Evolutionary conservation across 352 stramenopile species (phyloP).

Genomic region (Globisporangium spiculum): DNA sequence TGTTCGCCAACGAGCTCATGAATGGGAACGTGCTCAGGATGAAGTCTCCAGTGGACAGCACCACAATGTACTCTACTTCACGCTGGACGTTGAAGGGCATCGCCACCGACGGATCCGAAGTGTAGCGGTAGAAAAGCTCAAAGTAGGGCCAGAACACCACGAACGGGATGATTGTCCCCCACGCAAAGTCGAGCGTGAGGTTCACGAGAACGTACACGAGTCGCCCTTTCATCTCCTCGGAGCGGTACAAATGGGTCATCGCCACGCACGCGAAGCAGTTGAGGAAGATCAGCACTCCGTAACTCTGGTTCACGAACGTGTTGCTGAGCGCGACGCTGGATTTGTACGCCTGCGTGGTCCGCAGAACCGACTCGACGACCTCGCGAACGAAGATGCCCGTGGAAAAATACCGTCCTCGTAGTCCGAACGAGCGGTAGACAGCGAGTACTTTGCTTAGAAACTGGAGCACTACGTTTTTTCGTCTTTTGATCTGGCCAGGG

Average conservation of each 20-base stretch:
- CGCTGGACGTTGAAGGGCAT: background rate
- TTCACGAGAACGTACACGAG: constrained; percentile 1
- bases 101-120: background rate
- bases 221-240: background rate
- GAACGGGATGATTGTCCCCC: background rate
- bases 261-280: constrained; percentile 5
- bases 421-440: background rate
- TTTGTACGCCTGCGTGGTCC: constrained; percentile 1
- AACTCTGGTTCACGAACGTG: constrained; percentile 12
- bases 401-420: background rate
- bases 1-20: background rate
- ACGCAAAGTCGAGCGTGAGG: background rate
- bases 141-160: constrained; percentile 3
- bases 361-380: constrained; percentile 3
- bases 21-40: constrained; percentile 1
- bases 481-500: background rate
- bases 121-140: constrained; percentile 1
- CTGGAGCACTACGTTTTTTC: background rate
- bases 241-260: background rate
- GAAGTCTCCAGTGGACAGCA: background rate
- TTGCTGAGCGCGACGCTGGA: constrained; percentile 3
- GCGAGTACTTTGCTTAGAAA: background rate
- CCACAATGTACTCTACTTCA: constrained; percentile 1
- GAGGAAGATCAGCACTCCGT: constrained; percentile 11
- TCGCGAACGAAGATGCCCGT: background rate